Evolutionary conservation across 441 rosid genomes (phyloP).

Genomic region (Syzygium malaccense): DNA sequence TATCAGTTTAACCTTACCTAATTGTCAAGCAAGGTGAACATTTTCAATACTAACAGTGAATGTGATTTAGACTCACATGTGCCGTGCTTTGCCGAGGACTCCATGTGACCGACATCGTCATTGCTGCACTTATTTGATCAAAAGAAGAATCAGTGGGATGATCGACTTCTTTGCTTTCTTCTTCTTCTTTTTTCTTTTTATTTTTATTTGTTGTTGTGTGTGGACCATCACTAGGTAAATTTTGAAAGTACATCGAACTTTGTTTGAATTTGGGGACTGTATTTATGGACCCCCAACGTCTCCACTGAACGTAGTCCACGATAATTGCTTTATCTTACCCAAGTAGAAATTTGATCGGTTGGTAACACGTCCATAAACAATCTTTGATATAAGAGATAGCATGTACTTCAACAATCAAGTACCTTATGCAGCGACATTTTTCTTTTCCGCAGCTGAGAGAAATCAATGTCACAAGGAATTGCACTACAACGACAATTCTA

Average conservation of each 20-base stretch:
- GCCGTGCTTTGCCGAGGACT: neutral
- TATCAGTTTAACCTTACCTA: too few relatives aligned
- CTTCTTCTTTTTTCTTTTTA: too few relatives aligned
- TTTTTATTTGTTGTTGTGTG: too few relatives aligned
- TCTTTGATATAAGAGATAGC: neutral
- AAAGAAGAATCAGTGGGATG: neutral
- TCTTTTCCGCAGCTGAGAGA: neutral
- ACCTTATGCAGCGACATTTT: neutral
- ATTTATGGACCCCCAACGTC: neutral
- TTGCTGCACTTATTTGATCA: neutral
- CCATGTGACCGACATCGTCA: neutral
- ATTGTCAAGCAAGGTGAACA: too few relatives aligned
- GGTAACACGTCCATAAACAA: neutral
- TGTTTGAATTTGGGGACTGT: neutral
- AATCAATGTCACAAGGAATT: neutral
- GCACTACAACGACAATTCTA: neutral
- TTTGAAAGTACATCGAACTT: neutral
- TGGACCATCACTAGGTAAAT: neutral
- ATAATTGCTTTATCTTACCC: neutral
- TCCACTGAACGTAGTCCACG: neutral
- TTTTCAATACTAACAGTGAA: too few relatives aligned
- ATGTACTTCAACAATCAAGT: neutral
- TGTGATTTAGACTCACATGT: neutral
- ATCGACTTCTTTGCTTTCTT: neutral
- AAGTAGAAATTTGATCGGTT: neutral